phyloP scores from a whole-genome alignment of 1,284 basidiomycete genomes.

The Vanrija humicola region DNA sequence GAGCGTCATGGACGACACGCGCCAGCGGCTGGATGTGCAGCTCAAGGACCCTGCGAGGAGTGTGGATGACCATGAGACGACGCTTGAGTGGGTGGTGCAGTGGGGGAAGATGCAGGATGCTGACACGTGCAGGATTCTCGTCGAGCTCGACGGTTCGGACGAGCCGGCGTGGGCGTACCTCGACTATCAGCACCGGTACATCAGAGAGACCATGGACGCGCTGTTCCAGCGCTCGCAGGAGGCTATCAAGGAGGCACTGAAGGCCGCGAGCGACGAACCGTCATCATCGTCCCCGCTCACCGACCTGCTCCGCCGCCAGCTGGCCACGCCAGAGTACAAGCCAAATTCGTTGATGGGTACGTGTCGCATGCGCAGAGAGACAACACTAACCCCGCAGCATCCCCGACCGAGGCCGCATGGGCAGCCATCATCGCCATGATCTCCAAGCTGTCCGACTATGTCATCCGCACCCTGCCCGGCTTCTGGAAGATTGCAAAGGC shows the following conservation, averaged over 20 bases:
- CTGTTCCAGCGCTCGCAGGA: constrained; percentile 59
- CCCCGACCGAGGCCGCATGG: constrained; percentile 64
- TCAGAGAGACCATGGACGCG: constrained; percentile 71
- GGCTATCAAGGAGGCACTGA: constrained; percentile 54
- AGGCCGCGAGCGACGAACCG: constrained; percentile 14
- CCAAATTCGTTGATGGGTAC: constrained; percentile 57
- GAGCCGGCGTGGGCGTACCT: constrained; percentile 93
- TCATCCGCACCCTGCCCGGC: constrained; percentile 66
- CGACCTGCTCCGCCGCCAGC: constrained; percentile 31
- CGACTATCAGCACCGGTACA: constrained; percentile 84
- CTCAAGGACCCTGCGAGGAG: constrained; percentile 70
- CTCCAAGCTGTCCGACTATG: constrained; percentile 53
- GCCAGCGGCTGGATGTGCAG: constrained; percentile 66
- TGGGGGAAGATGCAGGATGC: background rate
- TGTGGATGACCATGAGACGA: constrained; percentile 94
- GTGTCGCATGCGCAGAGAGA: constrained; percentile 20
- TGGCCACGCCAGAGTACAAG: constrained; percentile 23
- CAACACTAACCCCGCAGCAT: constrained; percentile 17
- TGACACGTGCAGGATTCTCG: constrained; percentile 61
- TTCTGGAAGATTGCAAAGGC: constrained; percentile 91
- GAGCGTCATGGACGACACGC: constrained; percentile 90
- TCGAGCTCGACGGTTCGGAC: constrained; percentile 69
- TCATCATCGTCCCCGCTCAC: constrained; percentile 27
- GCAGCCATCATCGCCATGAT: constrained; percentile 65
- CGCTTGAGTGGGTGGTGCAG: constrained; percentile 70